Evolutionary conservation across 192 early-diverging fungal genomes (phyloP).

Genomic region (Geranomyces variabilis): DNA sequence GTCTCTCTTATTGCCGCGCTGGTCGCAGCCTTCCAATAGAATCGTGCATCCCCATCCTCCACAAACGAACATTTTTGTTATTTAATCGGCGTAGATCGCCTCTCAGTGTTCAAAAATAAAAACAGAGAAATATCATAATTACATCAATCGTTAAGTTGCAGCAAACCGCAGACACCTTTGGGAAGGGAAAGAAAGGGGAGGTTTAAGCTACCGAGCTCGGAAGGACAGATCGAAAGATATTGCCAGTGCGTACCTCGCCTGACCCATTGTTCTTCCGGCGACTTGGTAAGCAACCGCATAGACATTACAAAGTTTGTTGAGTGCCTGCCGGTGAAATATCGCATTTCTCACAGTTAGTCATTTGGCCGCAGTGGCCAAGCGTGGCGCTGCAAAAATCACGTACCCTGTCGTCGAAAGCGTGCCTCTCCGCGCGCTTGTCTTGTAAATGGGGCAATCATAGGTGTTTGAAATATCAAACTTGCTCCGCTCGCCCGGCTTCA

Average conservation of each 20-base stretch:
- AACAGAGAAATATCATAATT: too few species aligned
- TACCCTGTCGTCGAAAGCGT: slow-evolving; percentile 67
- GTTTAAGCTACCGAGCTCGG: too few species aligned
- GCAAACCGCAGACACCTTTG: slow-evolving; percentile 26
- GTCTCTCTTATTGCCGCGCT: too few species aligned
- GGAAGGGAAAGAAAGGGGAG: too few species aligned
- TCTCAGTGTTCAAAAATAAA: too few species aligned
- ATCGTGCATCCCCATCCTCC: too few species aligned
- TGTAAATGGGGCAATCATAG: slow-evolving; percentile 68
- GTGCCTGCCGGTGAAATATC: slow-evolving; percentile 46
- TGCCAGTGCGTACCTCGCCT: slow-evolving; percentile 45
- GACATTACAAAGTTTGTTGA: slow-evolving; percentile 68
- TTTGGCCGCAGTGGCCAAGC: neutral
- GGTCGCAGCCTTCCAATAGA: too few species aligned
- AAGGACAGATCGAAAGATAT: too few species aligned
- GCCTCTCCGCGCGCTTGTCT: slow-evolving; percentile 56
- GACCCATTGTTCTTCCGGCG: slow-evolving; percentile 60
- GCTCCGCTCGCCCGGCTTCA: slow-evolving; percentile 55
- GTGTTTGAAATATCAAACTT: slow-evolving; percentile 45
- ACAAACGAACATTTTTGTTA: too few species aligned
- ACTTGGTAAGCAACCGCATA: slow-evolving; percentile 64
- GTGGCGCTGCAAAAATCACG: neutral
- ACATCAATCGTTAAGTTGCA: slow-evolving; percentile 28
- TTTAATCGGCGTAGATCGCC: too few species aligned
- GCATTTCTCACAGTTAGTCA: neutral